phyloP scores from a whole-genome alignment of 176 grass and related monocot species.

The Cocos nucifera region DNA sequence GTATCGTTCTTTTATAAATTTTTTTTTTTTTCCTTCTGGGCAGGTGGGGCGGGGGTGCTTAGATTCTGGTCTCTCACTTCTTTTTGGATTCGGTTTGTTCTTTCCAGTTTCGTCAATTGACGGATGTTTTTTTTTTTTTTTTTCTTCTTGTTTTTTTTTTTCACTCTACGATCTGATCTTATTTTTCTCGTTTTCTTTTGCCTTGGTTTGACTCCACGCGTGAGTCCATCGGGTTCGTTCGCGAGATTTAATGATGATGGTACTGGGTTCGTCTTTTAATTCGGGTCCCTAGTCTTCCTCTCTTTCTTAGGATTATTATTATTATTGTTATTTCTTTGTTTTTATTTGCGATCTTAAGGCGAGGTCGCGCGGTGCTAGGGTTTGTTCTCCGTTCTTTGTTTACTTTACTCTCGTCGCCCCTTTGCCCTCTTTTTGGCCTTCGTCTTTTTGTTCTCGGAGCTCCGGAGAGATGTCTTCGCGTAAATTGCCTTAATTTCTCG shows the following conservation, averaged over 20 bases:
- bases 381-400: background rate
- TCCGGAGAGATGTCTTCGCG: background rate
- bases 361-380: background rate
- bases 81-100: background rate
- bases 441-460: background rate
- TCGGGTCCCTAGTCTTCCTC: background rate
- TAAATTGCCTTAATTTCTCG: background rate
- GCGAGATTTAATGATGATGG: too few species aligned
- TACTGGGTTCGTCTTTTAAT: background rate
- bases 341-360: constrained; percentile 1
- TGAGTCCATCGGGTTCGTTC: background rate
- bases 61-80: background rate
- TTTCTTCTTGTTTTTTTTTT: background rate
- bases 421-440: background rate
- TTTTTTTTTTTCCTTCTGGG: too few species aligned
- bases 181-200: background rate
- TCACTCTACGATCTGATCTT: background rate
- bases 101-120: background rate
- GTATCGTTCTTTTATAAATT: too few species aligned
- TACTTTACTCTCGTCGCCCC: constrained; percentile 7
- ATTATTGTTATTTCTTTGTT: constrained; percentile 5
- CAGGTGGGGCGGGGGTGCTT: too few species aligned
- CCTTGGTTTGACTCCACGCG: constrained; percentile 1
- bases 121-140: background rate
- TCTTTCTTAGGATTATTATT: background rate